These are phyloP conservation scores for Pterocarpus macrocarpus DNA, from an alignment of 306 rosid species.

Conservation along the genomic window DNA sequence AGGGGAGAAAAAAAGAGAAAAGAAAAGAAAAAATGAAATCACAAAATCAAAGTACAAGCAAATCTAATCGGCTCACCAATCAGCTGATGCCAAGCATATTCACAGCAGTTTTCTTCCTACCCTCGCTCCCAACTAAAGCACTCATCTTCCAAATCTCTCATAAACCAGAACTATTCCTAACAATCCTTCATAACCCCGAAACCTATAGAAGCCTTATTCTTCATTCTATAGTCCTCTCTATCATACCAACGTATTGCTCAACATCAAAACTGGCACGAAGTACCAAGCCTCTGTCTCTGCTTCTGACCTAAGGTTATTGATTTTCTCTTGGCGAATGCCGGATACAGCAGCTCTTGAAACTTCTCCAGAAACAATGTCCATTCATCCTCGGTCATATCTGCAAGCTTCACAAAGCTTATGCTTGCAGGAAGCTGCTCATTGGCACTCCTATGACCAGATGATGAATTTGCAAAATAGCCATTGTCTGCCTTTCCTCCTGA, in stretches of 20 bases:
- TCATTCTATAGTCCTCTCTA: constrained; percentile 53
- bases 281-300: constrained; percentile 97
- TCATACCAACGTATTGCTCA: constrained; percentile 52
- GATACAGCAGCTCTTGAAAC: constrained; percentile 77
- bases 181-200: constrained; percentile 60
- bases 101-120: constrained; percentile 62
- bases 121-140: constrained; percentile 55
- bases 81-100: constrained; percentile 66
- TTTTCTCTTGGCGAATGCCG: constrained; percentile 83
- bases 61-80: constrained; percentile 58
- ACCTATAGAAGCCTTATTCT: constrained; percentile 56
- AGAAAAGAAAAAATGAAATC: constrained; percentile 41
- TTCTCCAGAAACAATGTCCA: constrained; percentile 83
- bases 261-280: constrained; percentile 98
- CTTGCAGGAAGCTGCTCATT: constrained; percentile 94
- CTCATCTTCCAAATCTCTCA: constrained; percentile 51
- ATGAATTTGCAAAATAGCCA: constrained; percentile 64
- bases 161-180: constrained; percentile 54
- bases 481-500: constrained; percentile 63
- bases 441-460: constrained; percentile 89
- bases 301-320: constrained; percentile 76
- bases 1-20: neutral
- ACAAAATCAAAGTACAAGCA: constrained; percentile 66
- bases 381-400: constrained; percentile 80
- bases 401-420: constrained; percentile 79